Evolutionary conservation across 805 yeast species (phyloP), one percentile per base, ranked within the genome.

Genomic region (Yarrowia sp.): DNA sequence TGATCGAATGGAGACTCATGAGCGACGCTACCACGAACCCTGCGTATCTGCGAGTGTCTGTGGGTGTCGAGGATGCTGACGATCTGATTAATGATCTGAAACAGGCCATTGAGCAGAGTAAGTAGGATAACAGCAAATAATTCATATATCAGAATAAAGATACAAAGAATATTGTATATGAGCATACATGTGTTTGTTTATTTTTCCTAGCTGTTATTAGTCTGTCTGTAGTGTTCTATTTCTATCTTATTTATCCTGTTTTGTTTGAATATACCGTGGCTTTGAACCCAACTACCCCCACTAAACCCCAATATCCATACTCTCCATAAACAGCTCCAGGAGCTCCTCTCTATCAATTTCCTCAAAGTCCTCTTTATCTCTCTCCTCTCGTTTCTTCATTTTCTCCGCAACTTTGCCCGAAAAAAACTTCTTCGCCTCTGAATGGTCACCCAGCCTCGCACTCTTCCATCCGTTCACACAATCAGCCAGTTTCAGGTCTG

Each of bases 1-100:
- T 92, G 74, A 86, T 93, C 68, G 98, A 93, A 77, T 92, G 97
- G 97, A 85, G 97, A 74, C 88, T 91, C 0, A 74, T 93, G 78
- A 83, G 89, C 30, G 94, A 92, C 74, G 75, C 83, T 1, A 71
- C 78, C 4, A 88, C 87, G 14, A 80, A 84, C 20, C 83, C 84
- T 24, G 83, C 84, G 0, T 76, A 92, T 56, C 77, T 93, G 47
- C 84, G 98, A 76, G 79, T 93, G 7, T 90, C 96, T 69, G 81
- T 90, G 52, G 98, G 98, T 24, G 82, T 88, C 56, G 97, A 93
- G 76, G 84, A 89, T 72, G 80, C 85, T 2, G 84, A 89, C 3
- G 98, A 93, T 74, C 81, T 93, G 72, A 89, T 92, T 64, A 82
- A 77, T 0, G 98, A 94, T 74, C 79, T 93, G 15, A 81, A 79